Percentiles rank a stretch among this genome's conserved stretches.
Evolutionary conservation across 257 asterid genomes (phyloP).

Genomic region (Scutellaria minor): DNA sequence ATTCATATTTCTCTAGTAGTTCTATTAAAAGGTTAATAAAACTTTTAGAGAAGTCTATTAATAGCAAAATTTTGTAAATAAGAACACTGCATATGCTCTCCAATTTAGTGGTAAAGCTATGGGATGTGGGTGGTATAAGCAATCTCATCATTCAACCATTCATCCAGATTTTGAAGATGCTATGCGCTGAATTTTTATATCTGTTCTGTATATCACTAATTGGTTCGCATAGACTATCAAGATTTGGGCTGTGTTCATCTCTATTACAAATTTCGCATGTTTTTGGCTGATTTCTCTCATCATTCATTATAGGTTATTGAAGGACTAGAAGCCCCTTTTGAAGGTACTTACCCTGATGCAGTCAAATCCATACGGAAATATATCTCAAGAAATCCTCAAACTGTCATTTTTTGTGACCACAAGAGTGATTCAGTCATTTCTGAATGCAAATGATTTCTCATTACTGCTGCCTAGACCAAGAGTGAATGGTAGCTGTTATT

Average conservation of each 20-base stretch:
- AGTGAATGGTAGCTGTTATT: not conserved
- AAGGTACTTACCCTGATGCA: conserved; percentile 47
- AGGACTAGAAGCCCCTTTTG: conserved; percentile 54
- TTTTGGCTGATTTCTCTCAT: conserved; percentile 23
- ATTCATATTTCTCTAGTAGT: not conserved
- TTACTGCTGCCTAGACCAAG: not conserved
- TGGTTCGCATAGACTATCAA: not conserved
- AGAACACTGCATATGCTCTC: not conserved
- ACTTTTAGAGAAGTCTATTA: not conserved
- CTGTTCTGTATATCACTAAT: not conserved
- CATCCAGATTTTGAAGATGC: not conserved
- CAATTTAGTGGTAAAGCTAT: not conserved
- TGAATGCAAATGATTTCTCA: conserved; percentile 37
- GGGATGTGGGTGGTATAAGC: not conserved
- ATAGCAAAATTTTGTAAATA: not conserved
- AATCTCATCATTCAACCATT: not conserved
- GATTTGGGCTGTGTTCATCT: conserved; percentile 5
- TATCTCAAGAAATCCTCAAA: conserved; percentile 58
- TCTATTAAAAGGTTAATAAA: not conserved
- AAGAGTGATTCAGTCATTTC: conserved; percentile 37
- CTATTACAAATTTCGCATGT: not conserved
- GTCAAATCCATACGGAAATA: conserved; percentile 50
- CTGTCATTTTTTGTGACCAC: conserved; percentile 62
- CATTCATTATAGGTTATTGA: conserved; percentile 61
- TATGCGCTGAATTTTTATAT: not conserved